Conservation (phyloP, 345 rosid genomes). For the Eucalyptus pauciflora region DNA sequence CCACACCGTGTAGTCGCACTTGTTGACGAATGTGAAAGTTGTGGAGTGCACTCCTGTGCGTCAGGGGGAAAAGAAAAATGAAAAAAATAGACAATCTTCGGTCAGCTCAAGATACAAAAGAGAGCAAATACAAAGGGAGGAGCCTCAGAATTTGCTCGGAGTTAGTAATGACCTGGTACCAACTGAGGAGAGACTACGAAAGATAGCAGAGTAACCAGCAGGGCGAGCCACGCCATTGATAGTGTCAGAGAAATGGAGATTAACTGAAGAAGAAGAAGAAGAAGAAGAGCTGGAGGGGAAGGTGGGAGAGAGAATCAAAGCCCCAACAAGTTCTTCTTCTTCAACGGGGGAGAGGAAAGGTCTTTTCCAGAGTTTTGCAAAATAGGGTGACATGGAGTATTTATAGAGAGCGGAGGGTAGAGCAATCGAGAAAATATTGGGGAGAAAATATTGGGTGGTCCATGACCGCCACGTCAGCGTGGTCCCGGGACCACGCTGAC, state of each 20-base stretch:
- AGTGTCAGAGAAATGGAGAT: background rate
- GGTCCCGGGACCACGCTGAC: too few species aligned
- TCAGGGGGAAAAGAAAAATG: background rate
- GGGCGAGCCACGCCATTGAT: background rate
- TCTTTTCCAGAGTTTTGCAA: background rate
- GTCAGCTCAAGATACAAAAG: background rate
- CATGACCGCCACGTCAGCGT: too few species aligned
- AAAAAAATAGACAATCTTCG: background rate
- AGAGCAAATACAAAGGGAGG: background rate
- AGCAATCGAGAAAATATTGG: too few species aligned
- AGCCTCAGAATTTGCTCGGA: accelerated
- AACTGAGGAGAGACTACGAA: background rate
- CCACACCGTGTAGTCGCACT: conserved; percentile 80
- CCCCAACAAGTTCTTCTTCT: background rate
- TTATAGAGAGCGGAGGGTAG: background rate
- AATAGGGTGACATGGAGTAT: background rate
- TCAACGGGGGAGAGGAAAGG: background rate
- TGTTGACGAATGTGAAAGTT: conserved; percentile 54
- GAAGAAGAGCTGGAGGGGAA: background rate
- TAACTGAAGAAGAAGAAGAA: background rate
- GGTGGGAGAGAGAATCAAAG: background rate
- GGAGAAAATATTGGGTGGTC: too few species aligned
- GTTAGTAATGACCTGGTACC: background rate
- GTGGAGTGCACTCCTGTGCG: conserved; percentile 36
- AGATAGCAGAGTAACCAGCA: background rate